Evolutionary conservation across 345 rosid genomes (phyloP).

Genomic region (Aquilaria malaccensis): DNA sequence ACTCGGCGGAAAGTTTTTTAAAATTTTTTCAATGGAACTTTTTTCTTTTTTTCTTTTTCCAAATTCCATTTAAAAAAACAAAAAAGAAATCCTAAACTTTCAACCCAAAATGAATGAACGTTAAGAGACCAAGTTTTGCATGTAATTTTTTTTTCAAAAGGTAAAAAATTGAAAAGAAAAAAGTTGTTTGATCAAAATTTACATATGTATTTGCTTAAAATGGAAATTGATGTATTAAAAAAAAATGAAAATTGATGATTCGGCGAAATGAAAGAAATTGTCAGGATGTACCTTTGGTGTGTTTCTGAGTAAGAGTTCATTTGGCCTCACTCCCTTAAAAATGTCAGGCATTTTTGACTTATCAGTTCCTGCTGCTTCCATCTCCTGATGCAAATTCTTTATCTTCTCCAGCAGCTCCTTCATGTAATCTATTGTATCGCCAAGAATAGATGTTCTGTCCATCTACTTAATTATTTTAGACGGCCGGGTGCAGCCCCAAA

Average conservation of each 20-base stretch:
- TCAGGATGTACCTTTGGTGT: conserved; percentile 68
- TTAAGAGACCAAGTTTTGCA: no score
- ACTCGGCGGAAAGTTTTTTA: no score
- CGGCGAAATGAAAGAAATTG: not conserved
- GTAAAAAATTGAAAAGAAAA: no score
- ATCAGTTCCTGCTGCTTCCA: conserved; percentile 27
- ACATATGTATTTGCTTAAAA: no score
- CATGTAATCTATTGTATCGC: conserved; percentile 67
- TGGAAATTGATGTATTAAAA: no score
- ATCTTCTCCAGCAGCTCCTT: conserved; percentile 65
- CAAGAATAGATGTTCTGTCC: conserved; percentile 70
- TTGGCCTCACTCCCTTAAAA: conserved; percentile 46
- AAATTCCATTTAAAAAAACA: no score
- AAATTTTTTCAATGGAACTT: no score
- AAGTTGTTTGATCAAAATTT: no score
- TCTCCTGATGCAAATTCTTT: conserved; percentile 45
- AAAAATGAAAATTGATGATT: not conserved
- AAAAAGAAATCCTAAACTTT: no score
- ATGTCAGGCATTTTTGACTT: conserved; percentile 27
- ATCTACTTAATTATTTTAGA: conserved; percentile 28
- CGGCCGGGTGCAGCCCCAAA: not conserved
- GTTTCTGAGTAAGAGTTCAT: conserved; percentile 56
- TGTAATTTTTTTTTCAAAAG: no score
- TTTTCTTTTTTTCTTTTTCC: no score
- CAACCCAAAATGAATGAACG: no score